Evolutionary conservation across 1,284 basidiomycete genomes (phyloP).

Genomic region (Ustilago xerochloae): DNA sequence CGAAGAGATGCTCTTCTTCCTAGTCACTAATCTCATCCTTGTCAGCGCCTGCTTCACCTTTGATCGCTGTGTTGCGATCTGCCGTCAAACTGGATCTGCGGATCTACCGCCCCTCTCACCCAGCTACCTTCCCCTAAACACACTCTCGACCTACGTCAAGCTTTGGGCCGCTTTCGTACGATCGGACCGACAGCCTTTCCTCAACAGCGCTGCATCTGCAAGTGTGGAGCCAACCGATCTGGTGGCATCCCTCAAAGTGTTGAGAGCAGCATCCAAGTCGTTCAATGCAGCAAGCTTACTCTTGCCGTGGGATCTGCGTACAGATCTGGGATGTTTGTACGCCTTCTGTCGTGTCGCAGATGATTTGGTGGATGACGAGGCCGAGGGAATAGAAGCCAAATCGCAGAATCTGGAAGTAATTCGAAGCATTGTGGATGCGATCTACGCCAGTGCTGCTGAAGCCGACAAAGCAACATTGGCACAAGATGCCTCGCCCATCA

Average conservation of each 20-base stretch:
- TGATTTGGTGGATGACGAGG: slow-evolving; percentile 56
- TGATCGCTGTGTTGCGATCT: slow-evolving; percentile 59
- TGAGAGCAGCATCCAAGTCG: slow-evolving; percentile 52
- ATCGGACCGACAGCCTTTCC: slow-evolving; percentile 10
- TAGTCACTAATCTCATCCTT: slow-evolving; percentile 63
- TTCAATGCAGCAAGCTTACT: slow-evolving; percentile 57
- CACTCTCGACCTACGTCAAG: slow-evolving; percentile 23
- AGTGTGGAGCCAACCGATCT: slow-evolving; percentile 37
- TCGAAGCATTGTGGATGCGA: slow-evolving; percentile 29
- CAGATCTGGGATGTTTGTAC: slow-evolving; percentile 58
- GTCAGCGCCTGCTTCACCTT: slow-evolving; percentile 62
- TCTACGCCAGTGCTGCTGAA: slow-evolving; percentile 16
- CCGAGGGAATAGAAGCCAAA: slow-evolving; percentile 26
- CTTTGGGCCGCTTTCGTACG: slow-evolving; percentile 54
- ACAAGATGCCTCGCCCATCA: background rate
- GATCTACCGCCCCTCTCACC: slow-evolving; percentile 42
- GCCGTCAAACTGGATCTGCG: slow-evolving; percentile 11
- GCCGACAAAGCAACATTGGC: background rate
- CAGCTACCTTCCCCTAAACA: slow-evolving; percentile 46
- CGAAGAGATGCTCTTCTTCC: slow-evolving; percentile 65
- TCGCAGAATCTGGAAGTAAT: slow-evolving; percentile 29
- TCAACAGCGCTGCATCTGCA: slow-evolving; percentile 6
- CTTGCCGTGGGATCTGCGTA: slow-evolving; percentile 61
- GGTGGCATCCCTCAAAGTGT: slow-evolving; percentile 24
- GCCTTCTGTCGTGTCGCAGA: slow-evolving; percentile 60